Conservation (phyloP, 208 protist species). For the Leishmania amazonensis region DNA sequence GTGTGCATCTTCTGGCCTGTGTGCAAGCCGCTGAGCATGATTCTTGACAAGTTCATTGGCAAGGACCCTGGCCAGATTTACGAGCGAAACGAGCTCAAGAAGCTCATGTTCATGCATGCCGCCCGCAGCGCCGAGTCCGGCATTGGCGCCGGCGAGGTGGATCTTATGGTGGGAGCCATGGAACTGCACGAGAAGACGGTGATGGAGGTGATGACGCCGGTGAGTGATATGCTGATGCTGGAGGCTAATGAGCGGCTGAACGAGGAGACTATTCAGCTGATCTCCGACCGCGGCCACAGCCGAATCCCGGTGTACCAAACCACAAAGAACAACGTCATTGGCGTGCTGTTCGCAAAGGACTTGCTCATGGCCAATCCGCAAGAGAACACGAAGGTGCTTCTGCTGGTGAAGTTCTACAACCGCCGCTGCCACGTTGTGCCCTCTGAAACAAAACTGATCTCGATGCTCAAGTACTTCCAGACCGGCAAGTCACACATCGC, state of each 20-base stretch:
- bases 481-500: conserved; percentile 94
- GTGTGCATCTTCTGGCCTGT: conserved; percentile 94
- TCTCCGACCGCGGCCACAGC: conserved; percentile 93
- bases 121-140: conserved; percentile 85
- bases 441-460: conserved; percentile 91
- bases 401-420: conserved; percentile 95
- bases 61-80: conserved; percentile 96
- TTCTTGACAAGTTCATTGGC: conserved; percentile 93
- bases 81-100: conserved; percentile 95
- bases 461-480: conserved; percentile 96
- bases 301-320: conserved; percentile 95
- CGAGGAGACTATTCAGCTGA: conserved; percentile 91
- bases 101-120: conserved; percentile 95
- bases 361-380: conserved; percentile 95
- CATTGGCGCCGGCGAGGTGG: conserved; percentile 87
- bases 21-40: conserved; percentile 92
- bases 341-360: conserved; percentile 93
- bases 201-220: conserved; percentile 95
- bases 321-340: conserved; percentile 92
- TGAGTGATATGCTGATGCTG: conserved; percentile 94
- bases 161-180: conserved; percentile 95
- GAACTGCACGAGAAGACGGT: conserved; percentile 94
- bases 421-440: conserved; percentile 87
- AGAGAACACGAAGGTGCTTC: conserved; percentile 92
- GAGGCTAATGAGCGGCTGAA: conserved; percentile 91